These are phyloP conservation scores for Symbiodinium natans DNA, from an alignment of 73 alveolate genomes.

Conservation along the genomic window DNA sequence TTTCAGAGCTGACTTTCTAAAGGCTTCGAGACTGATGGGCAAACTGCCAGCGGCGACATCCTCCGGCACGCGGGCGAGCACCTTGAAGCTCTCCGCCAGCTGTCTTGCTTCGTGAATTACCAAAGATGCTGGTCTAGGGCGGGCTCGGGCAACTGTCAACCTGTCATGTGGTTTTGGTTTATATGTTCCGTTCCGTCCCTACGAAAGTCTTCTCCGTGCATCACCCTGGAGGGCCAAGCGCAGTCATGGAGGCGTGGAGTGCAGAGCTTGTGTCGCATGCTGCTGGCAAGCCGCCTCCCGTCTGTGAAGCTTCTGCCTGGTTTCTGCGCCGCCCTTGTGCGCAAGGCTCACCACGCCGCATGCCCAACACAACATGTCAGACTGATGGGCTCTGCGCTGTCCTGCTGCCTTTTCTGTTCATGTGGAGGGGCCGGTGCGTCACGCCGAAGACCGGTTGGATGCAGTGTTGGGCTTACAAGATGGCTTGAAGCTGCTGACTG, in stretches of 20 bases:
- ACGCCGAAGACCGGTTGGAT: neutral
- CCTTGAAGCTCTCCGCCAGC: neutral
- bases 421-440: neutral
- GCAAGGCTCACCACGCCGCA: neutral
- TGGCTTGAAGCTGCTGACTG: neutral
- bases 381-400: too few species aligned
- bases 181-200: too few species aligned
- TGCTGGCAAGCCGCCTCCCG: neutral
- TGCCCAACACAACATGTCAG: too few species aligned
- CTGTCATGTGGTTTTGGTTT: too few species aligned
- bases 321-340: neutral
- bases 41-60: neutral
- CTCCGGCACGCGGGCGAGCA: neutral
- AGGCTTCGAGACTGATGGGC: neutral
- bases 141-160: neutral
- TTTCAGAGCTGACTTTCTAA: too few species aligned
- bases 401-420: too few species aligned
- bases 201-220: too few species aligned
- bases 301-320: neutral
- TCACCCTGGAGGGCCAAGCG: neutral
- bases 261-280: neutral
- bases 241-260: neutral
- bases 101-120: constrained; percentile 2
- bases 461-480: neutral
- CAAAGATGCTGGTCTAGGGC: neutral